Conservation (phyloP, 257 asterid species). For the Hygrophila difformis region DNA sequence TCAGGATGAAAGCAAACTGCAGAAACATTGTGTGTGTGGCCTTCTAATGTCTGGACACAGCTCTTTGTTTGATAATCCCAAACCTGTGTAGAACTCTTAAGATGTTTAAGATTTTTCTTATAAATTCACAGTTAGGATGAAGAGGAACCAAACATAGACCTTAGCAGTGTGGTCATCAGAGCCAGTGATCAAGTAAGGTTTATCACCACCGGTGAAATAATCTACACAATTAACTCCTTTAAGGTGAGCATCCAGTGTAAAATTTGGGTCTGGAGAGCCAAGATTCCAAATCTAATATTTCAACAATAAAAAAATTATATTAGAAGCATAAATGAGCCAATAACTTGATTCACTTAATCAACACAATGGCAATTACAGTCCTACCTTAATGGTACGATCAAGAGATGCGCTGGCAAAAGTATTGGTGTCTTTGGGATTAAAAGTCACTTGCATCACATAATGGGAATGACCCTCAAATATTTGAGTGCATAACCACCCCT, state of each 20-base stretch:
- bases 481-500: constrained; percentile 93
- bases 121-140: constrained; percentile 14
- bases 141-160: constrained; percentile 38
- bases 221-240: constrained; percentile 99
- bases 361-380: neutral
- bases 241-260: constrained; percentile 90
- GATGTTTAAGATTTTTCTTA: constrained; percentile 4
- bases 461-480: constrained; percentile 99
- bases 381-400: constrained; percentile 94
- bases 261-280: constrained; percentile 97
- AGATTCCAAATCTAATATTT: constrained; percentile 85
- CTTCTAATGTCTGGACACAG: constrained; percentile 94
- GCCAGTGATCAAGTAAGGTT: constrained; percentile 88
- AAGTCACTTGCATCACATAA: constrained; percentile 99
- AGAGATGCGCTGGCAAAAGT: constrained; percentile 99
- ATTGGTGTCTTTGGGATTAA: constrained; percentile 96
- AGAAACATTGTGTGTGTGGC: constrained; percentile 97
- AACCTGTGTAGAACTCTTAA: constrained; percentile 43
- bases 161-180: constrained; percentile 99
- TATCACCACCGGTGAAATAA: constrained; percentile 97
- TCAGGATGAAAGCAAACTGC: constrained; percentile 99
- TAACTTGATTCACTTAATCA: neutral
- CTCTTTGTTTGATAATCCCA: constrained; percentile 99
- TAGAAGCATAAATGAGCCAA: constrained; percentile 2
- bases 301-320: constrained; percentile 15